Evolutionary conservation across 208 protist species (phyloP).

Genomic region (Trypanosoma congolense): DNA sequence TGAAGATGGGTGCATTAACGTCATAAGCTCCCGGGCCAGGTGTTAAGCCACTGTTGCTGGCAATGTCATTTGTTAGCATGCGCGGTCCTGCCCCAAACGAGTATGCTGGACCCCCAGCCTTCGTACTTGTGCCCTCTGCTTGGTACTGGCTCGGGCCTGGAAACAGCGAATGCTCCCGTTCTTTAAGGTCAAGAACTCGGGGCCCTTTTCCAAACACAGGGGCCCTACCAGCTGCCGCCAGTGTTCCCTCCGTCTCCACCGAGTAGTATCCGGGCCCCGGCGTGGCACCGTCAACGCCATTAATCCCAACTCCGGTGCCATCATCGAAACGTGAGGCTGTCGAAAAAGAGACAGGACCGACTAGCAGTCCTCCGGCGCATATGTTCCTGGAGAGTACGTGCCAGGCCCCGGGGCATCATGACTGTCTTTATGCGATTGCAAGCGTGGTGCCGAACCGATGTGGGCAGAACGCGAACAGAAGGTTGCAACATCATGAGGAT

Average conservation of each 20-base stretch:
- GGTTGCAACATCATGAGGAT: neutral
- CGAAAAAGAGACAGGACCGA: conserved; percentile 17
- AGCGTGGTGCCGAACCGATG: conserved; percentile 11
- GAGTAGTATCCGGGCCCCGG: conserved; percentile 50
- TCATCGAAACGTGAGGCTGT: conserved; percentile 16
- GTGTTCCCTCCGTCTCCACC: conserved; percentile 5
- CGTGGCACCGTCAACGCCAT: conserved; percentile 15
- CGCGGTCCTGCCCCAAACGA: conserved; percentile 37
- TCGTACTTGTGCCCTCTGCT: conserved; percentile 9
- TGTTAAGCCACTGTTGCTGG: neutral
- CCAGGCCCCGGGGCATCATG: conserved; percentile 37
- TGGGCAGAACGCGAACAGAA: conserved; percentile 2
- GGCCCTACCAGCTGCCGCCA: conserved; percentile 3
- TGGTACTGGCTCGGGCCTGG: conserved; percentile 27
- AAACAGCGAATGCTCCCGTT: conserved; percentile 9
- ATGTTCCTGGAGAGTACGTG: conserved; percentile 8
- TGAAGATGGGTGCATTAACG: conserved; percentile 15
- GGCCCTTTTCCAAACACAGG: conserved; percentile 25
- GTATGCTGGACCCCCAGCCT: conserved; percentile 12
- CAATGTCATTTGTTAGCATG: conserved; percentile 6
- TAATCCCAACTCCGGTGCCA: conserved; percentile 1
- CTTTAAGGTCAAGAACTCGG: conserved; percentile 10
- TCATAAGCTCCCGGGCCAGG: conserved; percentile 38
- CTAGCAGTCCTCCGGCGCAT: neutral
- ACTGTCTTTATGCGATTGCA: neutral